Base-by-base conservation (phyloP, 148 eudicot species). In the Vaccinium macrocarpon region DNA sequence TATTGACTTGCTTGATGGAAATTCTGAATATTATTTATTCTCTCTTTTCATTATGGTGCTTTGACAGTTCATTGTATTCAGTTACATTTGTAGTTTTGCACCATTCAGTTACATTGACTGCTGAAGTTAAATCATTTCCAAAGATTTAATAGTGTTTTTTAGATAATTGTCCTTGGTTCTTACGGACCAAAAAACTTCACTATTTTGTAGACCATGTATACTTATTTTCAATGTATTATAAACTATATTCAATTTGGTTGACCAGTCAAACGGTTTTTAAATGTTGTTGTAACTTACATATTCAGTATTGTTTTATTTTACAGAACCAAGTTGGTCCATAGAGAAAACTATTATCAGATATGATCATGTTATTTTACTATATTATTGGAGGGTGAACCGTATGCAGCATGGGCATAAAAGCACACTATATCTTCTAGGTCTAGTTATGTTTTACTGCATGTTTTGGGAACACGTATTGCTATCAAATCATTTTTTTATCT, bases 11-110 rank as follows among this genome's bases (percentile, higher is more conserved):
- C 84, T 27, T 64, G 91, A 86, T 55, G 88, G 84, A 73, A 86
- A 86, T 86, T 81, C 91, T 91, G 84, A 87, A 90, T 19, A 4
- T 81, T 38, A 56, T 50, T 18, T n/a, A 23, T n/a, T 19, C 35
- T 78, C 42, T 72, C 9, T 53, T 72, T 1, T n/a, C 27, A 5
- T 46, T 12, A 4, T 80, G 27, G 15, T 80, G 78, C 55, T 80
- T 66, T 29, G 10, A 27, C 42, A 0, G 6, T 66, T 66, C 12
- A n/a, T 35, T 21, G 0, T 57, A 11, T 53, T 12, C 55, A n/a
- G 13, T 19, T 21, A n/a, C 56, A 57, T 64, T 13, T 72, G 38
- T 62, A 13, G 76, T 50, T 50, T 50, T 19, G 64, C 32, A 25
- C 46, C 18, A 2, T 35, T 35, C 38, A 35, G 38, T 35, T 35